These are phyloP conservation scores for Stagonosporopsis rhizophila DNA, from an alignment of 2,329 filamentous ascomycete genomes.

Conservation along the genomic window DNA sequence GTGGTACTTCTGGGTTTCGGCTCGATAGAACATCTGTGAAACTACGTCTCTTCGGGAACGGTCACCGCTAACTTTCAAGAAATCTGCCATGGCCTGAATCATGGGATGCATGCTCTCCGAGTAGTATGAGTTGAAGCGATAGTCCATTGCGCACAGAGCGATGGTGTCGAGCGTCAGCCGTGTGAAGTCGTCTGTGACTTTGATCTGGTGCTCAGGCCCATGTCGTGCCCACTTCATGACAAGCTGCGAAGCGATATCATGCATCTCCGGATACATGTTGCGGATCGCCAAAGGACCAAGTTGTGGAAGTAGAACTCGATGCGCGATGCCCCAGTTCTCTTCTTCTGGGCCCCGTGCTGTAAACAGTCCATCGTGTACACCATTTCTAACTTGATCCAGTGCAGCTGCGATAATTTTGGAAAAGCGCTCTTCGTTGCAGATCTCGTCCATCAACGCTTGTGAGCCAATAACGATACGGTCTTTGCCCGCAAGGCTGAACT, in stretches of 20 bases:
- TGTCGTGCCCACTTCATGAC: conserved; percentile 72
- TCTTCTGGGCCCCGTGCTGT: conserved; percentile 50
- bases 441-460: conserved; percentile 49
- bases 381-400: conserved; percentile 46
- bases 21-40: conserved; percentile 45
- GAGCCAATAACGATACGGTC: conserved; percentile 41
- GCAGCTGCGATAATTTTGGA: conserved; percentile 40
- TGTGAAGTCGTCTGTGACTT: conserved; percentile 50
- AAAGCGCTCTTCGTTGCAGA: conserved; percentile 50
- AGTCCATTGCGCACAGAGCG: conserved; percentile 51
- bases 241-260: conserved; percentile 70
- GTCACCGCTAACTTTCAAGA: conserved; percentile 47
- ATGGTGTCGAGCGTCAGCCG: conserved; percentile 49
- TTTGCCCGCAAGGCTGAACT: conserved; percentile 35
- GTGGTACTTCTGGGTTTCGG: conserved; percentile 58
- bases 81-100: conserved; percentile 48
- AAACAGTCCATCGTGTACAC: conserved; percentile 51
- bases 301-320: conserved; percentile 70
- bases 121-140: conserved; percentile 53
- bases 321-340: conserved; percentile 62
- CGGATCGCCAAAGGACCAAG: conserved; percentile 74
- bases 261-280: conserved; percentile 66
- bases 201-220: conserved; percentile 41
- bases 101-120: conserved; percentile 48
- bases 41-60: conserved; percentile 41